phyloP scores from a whole-genome alignment of 768 basidiomycete genomes.

The Daedaleopsis nitida region DNA sequence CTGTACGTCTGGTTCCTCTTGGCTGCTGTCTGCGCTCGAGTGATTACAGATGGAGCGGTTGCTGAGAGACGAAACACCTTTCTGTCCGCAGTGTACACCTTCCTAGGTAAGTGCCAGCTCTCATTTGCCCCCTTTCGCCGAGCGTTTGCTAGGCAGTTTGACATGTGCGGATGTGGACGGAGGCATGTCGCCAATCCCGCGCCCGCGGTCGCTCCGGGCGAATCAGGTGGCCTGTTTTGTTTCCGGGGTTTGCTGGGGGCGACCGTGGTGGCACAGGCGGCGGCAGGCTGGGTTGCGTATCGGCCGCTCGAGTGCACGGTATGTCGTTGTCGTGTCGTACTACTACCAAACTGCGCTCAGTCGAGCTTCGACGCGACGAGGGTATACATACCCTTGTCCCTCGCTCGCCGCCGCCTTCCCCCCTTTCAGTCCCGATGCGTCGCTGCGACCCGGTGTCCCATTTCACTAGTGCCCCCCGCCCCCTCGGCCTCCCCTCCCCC shows the following conservation, averaged over 20 bases:
- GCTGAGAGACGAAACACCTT: constrained; percentile 10
- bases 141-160: background rate
- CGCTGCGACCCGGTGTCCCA: background rate
- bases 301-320: constrained; percentile 1
- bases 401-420: background rate
- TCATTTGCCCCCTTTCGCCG: background rate
- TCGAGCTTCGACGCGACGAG: background rate
- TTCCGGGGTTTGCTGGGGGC: background rate
- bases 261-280: background rate
- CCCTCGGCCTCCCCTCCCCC: background rate
- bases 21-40: constrained; percentile 7
- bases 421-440: constrained; percentile 2
- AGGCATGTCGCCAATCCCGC: background rate
- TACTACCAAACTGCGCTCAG: constrained; percentile 1
- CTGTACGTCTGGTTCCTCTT: constrained; percentile 14
- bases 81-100: constrained; percentile 27
- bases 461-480: background rate
- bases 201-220: constrained; percentile 7
- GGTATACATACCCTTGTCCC: constrained; percentile 6
- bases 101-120: constrained; percentile 20
- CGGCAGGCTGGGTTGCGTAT: constrained; percentile 1
- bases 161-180: constrained; percentile 2
- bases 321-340: background rate
- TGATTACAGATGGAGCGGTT: constrained; percentile 1
- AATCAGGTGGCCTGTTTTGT: background rate